phyloP scores from a whole-genome alignment of 305 asterid species.

The Solanum hybrid region DNA sequence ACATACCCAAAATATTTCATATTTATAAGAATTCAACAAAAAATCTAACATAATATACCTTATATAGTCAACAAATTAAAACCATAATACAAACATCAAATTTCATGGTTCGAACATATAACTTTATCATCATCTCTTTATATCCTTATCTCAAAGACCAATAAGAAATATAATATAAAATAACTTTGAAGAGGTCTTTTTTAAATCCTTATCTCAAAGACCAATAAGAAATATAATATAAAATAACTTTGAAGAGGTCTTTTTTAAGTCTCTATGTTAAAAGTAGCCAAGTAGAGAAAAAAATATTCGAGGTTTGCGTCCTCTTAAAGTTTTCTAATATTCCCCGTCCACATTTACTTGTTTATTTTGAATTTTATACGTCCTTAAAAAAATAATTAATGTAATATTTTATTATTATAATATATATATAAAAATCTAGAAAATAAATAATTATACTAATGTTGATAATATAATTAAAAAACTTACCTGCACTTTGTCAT shows the following conservation, averaged over 20 bases:
- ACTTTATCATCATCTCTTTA: background rate
- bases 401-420: background rate
- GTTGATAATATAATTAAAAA: background rate
- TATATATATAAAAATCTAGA: background rate
- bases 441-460: background rate
- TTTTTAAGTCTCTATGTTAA: background rate
- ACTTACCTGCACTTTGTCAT: background rate
- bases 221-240: background rate
- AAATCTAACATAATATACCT: too few species aligned
- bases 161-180: background rate
- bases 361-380: background rate
- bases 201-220: background rate
- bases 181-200: background rate
- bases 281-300: background rate
- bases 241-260: background rate
- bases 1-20: background rate
- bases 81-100: background rate
- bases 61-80: too few species aligned
- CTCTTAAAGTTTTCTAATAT: background rate
- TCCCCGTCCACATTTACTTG: fast-evolving
- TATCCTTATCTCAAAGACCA: background rate
- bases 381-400: background rate
- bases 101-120: background rate
- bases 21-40: background rate
- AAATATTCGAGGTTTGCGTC: background rate